These are phyloP conservation scores for Acer campestre DNA, from an alignment of 345 rosid genomes.

Conservation along the genomic window DNA sequence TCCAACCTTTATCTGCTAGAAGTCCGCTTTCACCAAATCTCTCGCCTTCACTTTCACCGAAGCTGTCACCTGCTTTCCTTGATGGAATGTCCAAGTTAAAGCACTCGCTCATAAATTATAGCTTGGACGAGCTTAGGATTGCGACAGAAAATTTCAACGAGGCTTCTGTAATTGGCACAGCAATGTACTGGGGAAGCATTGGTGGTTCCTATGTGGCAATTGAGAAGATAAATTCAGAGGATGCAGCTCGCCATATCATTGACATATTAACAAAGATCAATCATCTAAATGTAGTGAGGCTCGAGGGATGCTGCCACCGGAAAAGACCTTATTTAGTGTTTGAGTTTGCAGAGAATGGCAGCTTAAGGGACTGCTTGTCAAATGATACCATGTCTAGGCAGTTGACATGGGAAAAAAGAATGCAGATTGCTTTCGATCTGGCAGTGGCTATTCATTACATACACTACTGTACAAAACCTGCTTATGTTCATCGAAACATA, in stretches of 20 bases:
- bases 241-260: constrained; percentile 31
- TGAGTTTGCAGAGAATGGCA: constrained; percentile 38
- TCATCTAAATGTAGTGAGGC: constrained; percentile 35
- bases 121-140: constrained; percentile 37
- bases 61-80: constrained; percentile 33
- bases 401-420: constrained; percentile 38
- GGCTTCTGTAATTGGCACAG: constrained; percentile 27
- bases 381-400: constrained; percentile 24
- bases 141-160: constrained; percentile 37
- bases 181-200: constrained; percentile 25
- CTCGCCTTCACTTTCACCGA: constrained; percentile 17
- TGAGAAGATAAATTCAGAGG: constrained; percentile 27
- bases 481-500: constrained; percentile 30
- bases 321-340: constrained; percentile 28
- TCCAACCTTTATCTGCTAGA: constrained; percentile 24
- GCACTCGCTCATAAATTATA: constrained; percentile 29
- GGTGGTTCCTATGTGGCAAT: constrained; percentile 27
- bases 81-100: constrained; percentile 36
- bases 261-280: constrained; percentile 34
- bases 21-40: constrained; percentile 7
- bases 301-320: constrained; percentile 34
- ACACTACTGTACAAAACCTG: constrained; percentile 36
- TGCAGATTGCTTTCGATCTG: constrained; percentile 39
- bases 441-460: constrained; percentile 42
- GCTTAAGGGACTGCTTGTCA: constrained; percentile 36